Evolutionary conservation across 192 early-diverging fungal genomes (phyloP).

Genomic region (Coemansia sp.): DNA sequence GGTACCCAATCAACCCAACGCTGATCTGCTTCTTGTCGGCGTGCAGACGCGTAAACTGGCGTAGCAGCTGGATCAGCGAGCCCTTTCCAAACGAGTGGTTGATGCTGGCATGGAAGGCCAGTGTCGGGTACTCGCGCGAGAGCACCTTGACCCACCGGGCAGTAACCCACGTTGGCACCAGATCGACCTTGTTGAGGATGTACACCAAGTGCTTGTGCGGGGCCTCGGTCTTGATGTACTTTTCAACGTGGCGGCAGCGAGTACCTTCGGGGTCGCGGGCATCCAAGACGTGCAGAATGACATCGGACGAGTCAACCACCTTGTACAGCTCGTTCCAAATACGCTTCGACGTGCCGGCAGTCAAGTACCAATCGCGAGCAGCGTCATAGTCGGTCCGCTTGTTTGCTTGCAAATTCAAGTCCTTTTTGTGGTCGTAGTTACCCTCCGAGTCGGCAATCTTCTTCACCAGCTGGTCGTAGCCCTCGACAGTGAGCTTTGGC

Average conservation of each 20-base stretch:
- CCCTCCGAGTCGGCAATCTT: conserved; percentile 66
- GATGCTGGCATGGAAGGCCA: conserved; percentile 98
- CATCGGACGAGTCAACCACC: conserved; percentile 95
- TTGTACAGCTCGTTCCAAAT: conserved; percentile 99
- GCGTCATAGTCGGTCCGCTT: conserved; percentile 70
- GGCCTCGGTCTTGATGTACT: conserved; percentile 87
- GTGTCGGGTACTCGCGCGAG: conserved; percentile 88
- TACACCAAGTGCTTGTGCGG: conserved; percentile 96
- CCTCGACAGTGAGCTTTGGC: conserved; percentile 76
- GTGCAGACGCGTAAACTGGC: conserved; percentile 94
- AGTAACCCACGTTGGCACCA: conserved; percentile 98
- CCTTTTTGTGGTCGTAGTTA: conserved; percentile 65
- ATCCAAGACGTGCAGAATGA: conserved; percentile 95
- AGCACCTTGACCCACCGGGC: conserved; percentile 92
- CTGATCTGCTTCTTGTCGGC: conserved; percentile 98
- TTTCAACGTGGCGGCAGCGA: conserved; percentile 88
- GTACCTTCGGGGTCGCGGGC: conserved; percentile 98
- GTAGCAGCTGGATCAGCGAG: conserved; percentile 93
- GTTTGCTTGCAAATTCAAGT: conserved; percentile 75
- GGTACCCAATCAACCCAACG: conserved; percentile 97
- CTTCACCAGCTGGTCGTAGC: conserved; percentile 76
- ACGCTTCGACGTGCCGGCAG: conserved; percentile 91
- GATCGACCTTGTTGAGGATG: conserved; percentile 97
- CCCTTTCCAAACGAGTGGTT: conserved; percentile 99
- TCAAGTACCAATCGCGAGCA: conserved; percentile 83